Evolutionary conservation across 192 early-diverging fungal species (phyloP), one percentile per base, ranked within the genome.

Genomic region (Entomortierella beljakovae): DNA sequence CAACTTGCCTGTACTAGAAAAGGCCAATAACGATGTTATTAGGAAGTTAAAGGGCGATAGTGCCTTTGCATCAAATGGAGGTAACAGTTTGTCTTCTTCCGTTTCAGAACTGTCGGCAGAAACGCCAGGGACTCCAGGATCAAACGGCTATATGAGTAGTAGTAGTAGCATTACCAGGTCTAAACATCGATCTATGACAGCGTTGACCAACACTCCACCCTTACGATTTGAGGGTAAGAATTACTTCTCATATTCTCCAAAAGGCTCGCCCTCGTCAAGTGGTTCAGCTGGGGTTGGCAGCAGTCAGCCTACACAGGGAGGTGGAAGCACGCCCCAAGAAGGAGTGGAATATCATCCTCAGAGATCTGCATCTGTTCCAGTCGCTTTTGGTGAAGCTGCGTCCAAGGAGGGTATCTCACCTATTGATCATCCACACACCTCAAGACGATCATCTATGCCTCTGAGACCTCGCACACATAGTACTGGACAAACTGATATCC

Each of bases 21-120:
- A 95, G 57, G 96, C 95, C 16, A 98, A 98, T 71, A 89, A 92
- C 63, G 90, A 95, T 60, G 85, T 94, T 38, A 91, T 98, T 26
- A 72, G 88, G 31, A 95, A 92, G 81, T 81, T 98, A 23, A 87
- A 92, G 34, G 89, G 85, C 9, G 93, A 94, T 38, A 79, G 70
- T 53, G 79, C 81, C 0, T 63, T 84, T 22, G 81, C 80, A 1
- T 82, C 66, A 29, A 65, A 69, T 25, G 56, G 75, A 25, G 55
- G 75, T 10, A 79, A 57, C 34, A 79, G 75, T 50, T 18, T 79
- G 49, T 53, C 75, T n/a, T 71, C 79, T 18, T 72, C 79, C 13
- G 67, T 73, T 4, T 80, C 75, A 0, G 64, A 75, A 43, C 52
- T 77, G 33, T 74, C 68, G 20, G 29, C 65, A n/a, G 59, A 72